These are phyloP conservation scores for Termitomyces sp. DNA, from an alignment of 768 basidiomycete species.

Conservation along the genomic window DNA sequence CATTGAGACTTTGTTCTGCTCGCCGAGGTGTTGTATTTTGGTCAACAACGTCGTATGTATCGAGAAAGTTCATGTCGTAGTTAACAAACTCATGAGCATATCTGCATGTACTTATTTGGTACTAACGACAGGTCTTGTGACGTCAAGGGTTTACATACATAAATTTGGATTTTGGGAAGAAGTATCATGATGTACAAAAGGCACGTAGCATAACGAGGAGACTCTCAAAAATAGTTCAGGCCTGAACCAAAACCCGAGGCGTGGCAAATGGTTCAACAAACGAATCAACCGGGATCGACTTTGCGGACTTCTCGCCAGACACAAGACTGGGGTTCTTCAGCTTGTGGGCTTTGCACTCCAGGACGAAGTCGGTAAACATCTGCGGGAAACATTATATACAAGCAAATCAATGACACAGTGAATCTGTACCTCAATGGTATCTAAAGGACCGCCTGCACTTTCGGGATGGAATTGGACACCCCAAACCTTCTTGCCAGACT, in stretches of 20 bases:
- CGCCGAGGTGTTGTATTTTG: constrained; percentile 42
- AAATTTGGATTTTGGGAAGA: not conserved
- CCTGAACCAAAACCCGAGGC: constrained; percentile 10
- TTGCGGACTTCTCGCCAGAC: not conserved
- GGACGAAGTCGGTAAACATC: constrained; percentile 94
- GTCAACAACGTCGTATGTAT: constrained; percentile 56
- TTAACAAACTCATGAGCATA: not conserved
- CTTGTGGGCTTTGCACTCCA: constrained; percentile 67
- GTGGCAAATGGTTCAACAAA: constrained; percentile 3
- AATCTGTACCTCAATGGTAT: constrained; percentile 84
- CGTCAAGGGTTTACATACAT: not conserved
- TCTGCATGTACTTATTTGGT: not conserved
- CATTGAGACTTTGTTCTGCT: constrained; percentile 59
- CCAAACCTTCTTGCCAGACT: constrained; percentile 90
- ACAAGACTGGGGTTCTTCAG: constrained; percentile 19
- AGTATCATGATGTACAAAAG: constrained; percentile 5
- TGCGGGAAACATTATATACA: constrained; percentile 18
- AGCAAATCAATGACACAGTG: not conserved
- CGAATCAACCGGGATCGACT: not conserved
- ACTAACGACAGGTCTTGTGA: not conserved
- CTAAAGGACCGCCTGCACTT: constrained; percentile 95
- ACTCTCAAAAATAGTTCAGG: constrained; percentile 9
- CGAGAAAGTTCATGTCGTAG: constrained; percentile 64
- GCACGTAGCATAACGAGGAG: constrained; percentile 1
- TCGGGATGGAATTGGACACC: constrained; percentile 99